These are phyloP conservation scores for Capniomyces stellatus DNA, from an alignment of 371 early-diverging fungal genomes.

Conservation along the genomic window DNA sequence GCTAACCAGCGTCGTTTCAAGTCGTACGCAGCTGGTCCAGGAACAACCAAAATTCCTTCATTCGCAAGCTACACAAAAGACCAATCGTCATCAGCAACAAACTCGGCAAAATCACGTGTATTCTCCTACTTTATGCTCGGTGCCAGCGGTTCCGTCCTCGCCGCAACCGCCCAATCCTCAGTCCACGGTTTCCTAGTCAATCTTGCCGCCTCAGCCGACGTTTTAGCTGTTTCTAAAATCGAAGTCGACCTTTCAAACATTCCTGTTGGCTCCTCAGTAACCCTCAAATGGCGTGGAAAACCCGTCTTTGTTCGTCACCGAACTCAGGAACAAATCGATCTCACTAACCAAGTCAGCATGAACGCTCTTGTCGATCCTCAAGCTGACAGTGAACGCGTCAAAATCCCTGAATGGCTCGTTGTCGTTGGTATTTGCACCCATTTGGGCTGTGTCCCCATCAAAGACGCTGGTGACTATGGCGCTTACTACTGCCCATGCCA, in stretches of 20 bases:
- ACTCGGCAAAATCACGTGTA: conserved; percentile 52
- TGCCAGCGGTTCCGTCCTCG: conserved; percentile 63
- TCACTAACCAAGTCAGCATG: conserved; percentile 68
- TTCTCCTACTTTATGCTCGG: conserved; percentile 93
- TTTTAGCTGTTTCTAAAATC: conserved; percentile 91
- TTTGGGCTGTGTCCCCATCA: conserved; percentile 95
- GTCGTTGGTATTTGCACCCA: conserved; percentile 97
- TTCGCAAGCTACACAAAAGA: conserved; percentile 28
- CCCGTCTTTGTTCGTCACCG: conserved; percentile 95
- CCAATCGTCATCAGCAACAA: conserved; percentile 24
- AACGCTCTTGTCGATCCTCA: conserved; percentile 77
- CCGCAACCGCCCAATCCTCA: conserved; percentile 78
- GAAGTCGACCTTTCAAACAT: conserved; percentile 82
- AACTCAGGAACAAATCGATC: conserved; percentile 85
- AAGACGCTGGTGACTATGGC: conserved; percentile 93
- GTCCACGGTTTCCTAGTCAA: conserved; percentile 78
- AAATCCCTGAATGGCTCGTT: conserved; percentile 91
- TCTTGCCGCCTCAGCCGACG: conserved; percentile 92
- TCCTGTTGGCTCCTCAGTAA: conserved; percentile 92
- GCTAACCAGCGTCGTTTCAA: conserved; percentile 23
- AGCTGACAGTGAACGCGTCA: conserved; percentile 72
- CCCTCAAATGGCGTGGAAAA: conserved; percentile 97
- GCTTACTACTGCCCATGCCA: conserved; percentile 99
- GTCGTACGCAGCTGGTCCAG: conserved; percentile 25
- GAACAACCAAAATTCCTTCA: conserved; percentile 21